These are phyloP conservation scores for Blepharisma undulans DNA, from an alignment of 169 alveolate species.

Conservation along the genomic window DNA sequence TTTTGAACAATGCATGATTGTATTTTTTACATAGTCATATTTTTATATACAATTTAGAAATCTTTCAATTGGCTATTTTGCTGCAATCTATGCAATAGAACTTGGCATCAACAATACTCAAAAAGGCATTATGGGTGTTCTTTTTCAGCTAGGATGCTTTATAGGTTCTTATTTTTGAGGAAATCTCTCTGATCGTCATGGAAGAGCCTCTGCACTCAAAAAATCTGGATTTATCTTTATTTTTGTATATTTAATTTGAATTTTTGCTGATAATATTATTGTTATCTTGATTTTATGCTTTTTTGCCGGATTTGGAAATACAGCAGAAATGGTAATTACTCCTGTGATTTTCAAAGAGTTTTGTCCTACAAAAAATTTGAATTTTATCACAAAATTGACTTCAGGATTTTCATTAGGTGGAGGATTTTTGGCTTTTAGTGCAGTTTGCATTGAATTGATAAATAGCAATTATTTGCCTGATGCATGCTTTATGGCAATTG, in stretches of 20 bases:
- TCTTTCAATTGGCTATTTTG: neutral
- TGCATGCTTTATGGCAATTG: neutral
- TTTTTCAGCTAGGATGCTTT: neutral
- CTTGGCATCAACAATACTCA: neutral
- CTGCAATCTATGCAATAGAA: neutral
- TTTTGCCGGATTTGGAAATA: neutral
- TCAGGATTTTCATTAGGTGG: slow-evolving; percentile 5
- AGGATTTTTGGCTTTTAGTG: neutral
- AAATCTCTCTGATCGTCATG: neutral
- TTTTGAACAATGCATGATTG: neutral
- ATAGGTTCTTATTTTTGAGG: slow-evolving; percentile 30
- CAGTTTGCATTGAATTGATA: neutral
- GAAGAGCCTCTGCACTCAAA: slow-evolving; percentile 16
- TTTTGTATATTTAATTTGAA: neutral
- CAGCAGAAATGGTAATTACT: neutral
- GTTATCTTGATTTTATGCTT: neutral
- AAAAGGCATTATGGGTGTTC: neutral
- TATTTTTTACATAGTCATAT: neutral
- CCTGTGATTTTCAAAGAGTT: neutral
- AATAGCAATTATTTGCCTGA: neutral
- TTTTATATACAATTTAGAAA: neutral
- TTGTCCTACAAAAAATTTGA: slow-evolving; percentile 13
- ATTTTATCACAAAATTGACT: neutral
- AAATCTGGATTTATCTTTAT: neutral
- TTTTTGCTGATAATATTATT: neutral